phyloP scores from a whole-genome alignment of 495 filamentous ascomycete species.

The Lasiosphaeria hispida region DNA sequence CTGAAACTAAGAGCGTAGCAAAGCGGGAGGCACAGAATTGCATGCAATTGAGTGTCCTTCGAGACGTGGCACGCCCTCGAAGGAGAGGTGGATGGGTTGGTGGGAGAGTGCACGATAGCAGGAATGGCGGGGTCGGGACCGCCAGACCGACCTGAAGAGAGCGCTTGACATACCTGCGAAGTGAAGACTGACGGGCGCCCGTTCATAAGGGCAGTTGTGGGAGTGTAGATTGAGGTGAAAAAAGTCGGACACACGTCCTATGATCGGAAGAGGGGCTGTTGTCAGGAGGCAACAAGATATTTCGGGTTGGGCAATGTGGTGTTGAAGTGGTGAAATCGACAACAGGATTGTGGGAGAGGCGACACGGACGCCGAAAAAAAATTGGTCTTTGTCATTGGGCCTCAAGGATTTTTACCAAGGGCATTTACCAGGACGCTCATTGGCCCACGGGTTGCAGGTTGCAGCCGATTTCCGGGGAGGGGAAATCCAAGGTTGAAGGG shows the following conservation, averaged over 20 bases:
- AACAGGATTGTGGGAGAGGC: conserved; percentile 9
- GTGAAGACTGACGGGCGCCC: conserved; percentile 90
- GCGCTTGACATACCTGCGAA: conserved; percentile 71
- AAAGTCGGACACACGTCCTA: conserved; percentile 14
- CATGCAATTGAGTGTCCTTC: neutral
- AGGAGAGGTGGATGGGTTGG: neutral
- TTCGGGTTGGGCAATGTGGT: neutral
- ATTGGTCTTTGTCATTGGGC: conserved; percentile 19
- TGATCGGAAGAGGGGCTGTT: conserved; percentile 4
- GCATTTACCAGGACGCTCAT: conserved; percentile 11
- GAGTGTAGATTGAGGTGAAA: conserved; percentile 2
- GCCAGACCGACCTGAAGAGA: neutral
- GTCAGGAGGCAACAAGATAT: neutral
- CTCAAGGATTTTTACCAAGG: conserved; percentile 14
- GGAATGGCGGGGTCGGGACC: conserved; percentile 12
- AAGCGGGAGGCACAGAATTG: neutral
- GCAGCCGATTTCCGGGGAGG: conserved; percentile 7
- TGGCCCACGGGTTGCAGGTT: conserved; percentile 12
- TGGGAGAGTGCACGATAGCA: neutral
- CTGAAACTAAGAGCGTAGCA: conserved; percentile 1
- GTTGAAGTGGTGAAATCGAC: conserved; percentile 8
- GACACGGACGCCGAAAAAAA: conserved; percentile 7
- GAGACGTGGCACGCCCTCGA: conserved; percentile 1
- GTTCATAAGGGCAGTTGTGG: conserved; percentile 78
- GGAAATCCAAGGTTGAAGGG: neutral